phyloP scores from a whole-genome alignment of 1,139 yeast genomes.

The Debaryomyces coudertii region DNA sequence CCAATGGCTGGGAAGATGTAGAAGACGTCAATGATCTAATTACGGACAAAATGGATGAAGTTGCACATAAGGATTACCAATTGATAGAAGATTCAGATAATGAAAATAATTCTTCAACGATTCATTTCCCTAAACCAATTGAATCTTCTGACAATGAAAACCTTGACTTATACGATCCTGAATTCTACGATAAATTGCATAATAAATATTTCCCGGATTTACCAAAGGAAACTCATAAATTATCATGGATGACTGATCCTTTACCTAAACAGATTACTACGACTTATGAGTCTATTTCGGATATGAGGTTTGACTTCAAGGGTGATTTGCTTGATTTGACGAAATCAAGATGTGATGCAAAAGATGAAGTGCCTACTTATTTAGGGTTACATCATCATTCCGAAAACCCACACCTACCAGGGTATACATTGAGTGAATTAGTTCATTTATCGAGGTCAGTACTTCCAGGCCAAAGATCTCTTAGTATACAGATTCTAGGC shows the following conservation, averaged over 20 bases:
- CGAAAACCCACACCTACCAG: conserved; percentile 86
- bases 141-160: conserved; percentile 28
- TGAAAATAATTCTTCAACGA: conserved; percentile 30
- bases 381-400: conserved; percentile 92
- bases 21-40: conserved; percentile 38
- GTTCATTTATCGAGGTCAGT: conserved; percentile 80
- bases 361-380: conserved; percentile 51
- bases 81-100: conserved; percentile 40
- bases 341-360: conserved; percentile 42
- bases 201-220: conserved; percentile 87
- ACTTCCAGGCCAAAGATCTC: conserved; percentile 80
- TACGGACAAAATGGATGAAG: conserved; percentile 26
- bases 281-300: conserved; percentile 63
- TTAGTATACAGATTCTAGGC: conserved; percentile 87
- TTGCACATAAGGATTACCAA: conserved; percentile 51
- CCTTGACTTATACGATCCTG: conserved; percentile 71
- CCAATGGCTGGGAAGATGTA: conserved; percentile 48
- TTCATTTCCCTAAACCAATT: conserved; percentile 68
- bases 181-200: conserved; percentile 76
- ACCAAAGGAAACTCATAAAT: conserved; percentile 77
- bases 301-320: conserved; percentile 83
- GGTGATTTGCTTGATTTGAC: conserved; percentile 66
- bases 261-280: conserved; percentile 47
- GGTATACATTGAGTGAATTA: conserved; percentile 84
- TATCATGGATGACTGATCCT: conserved; percentile 89